Conservation (phyloP, 2,329 filamentous ascomycete genomes). For the Metarhizium album region DNA sequence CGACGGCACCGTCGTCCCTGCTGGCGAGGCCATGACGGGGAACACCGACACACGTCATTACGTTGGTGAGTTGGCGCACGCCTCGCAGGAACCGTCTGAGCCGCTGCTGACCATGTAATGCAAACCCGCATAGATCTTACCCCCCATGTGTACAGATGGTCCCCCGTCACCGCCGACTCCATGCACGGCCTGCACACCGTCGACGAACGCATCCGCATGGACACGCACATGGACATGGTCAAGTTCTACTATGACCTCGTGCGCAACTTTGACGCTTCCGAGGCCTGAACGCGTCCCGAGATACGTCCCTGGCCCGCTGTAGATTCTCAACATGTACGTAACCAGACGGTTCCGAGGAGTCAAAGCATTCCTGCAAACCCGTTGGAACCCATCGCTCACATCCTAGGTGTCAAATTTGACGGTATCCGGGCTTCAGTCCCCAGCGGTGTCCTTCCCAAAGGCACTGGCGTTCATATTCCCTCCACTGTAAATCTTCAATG, state of each 20-base stretch:
- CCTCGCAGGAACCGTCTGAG: not conserved
- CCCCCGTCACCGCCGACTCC: constrained; percentile 20
- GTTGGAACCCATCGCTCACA: constrained; percentile 9
- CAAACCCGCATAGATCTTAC: no score
- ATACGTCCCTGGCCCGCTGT: constrained; percentile 2
- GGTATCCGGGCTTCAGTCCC: constrained; percentile 8
- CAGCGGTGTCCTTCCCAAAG: constrained; percentile 3
- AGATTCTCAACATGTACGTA: not conserved
- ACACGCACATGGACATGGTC: no score
- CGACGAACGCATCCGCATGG: constrained; percentile 28
- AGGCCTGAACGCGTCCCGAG: no score
- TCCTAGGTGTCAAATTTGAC: constrained; percentile 7
- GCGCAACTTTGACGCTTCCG: constrained; percentile 9
- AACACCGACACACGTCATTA: constrained; percentile 34
- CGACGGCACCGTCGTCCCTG: constrained; percentile 40
- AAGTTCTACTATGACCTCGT: not conserved
- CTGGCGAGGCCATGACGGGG: constrained; percentile 32
- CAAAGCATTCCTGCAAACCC: not conserved
- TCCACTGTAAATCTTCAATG: constrained; percentile 8
- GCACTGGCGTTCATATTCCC: constrained; percentile 3
- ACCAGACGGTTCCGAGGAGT: not conserved
- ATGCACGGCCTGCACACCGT: constrained; percentile 28
- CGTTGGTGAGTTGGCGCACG: constrained; percentile 19
- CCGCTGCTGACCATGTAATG: no score
- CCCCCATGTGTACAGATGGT: constrained; percentile 31